These are phyloP conservation scores for Pleurotus cornucopiae DNA, from an alignment of 768 basidiomycete genomes.

Conservation along the genomic window DNA sequence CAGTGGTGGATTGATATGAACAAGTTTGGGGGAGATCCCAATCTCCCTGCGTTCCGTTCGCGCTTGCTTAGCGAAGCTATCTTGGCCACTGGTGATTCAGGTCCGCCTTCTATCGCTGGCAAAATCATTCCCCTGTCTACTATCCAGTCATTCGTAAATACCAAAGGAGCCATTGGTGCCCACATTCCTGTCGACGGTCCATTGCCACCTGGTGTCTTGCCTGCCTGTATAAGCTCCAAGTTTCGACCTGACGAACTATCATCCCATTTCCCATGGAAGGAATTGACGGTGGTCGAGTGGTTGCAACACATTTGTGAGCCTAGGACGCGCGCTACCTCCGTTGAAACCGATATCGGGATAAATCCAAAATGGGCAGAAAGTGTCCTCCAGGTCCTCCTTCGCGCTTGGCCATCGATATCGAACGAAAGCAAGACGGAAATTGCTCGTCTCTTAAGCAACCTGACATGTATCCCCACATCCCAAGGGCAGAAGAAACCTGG, in stretches of 20 bases:
- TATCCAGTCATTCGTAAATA: slow-evolving; percentile 70
- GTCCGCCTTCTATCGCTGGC: slow-evolving; percentile 29
- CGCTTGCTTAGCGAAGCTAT: slow-evolving; percentile 74
- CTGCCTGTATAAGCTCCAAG: slow-evolving; percentile 56
- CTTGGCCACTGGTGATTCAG: slow-evolving; percentile 36
- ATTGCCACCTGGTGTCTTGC: slow-evolving; percentile 69
- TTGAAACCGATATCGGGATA: slow-evolving; percentile 56
- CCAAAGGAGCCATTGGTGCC: slow-evolving; percentile 39
- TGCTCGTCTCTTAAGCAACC: slow-evolving; percentile 39
- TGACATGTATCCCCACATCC: slow-evolving; percentile 69
- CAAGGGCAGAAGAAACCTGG: slow-evolving; percentile 68
- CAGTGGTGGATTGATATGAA: slow-evolving; percentile 74
- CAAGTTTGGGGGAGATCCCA: slow-evolving; percentile 28
- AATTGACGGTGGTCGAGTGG: slow-evolving; percentile 77
- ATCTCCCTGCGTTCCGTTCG: slow-evolving; percentile 42
- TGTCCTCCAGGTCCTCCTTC: slow-evolving; percentile 60
- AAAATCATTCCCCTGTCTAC: slow-evolving; percentile 65
- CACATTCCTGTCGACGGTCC: slow-evolving; percentile 72
- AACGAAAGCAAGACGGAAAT: slow-evolving; percentile 43
- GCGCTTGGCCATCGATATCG: slow-evolving; percentile 68
- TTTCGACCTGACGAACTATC: slow-evolving; percentile 48
- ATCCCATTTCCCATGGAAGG: slow-evolving; percentile 69
- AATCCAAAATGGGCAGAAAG: slow-evolving; percentile 80
- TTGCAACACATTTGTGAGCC: slow-evolving; percentile 56
- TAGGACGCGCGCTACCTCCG: slow-evolving; percentile 31